phyloP scores from a whole-genome alignment of 2,329 filamentous ascomycete species.

The Leptosphaerulina australis region DNA sequence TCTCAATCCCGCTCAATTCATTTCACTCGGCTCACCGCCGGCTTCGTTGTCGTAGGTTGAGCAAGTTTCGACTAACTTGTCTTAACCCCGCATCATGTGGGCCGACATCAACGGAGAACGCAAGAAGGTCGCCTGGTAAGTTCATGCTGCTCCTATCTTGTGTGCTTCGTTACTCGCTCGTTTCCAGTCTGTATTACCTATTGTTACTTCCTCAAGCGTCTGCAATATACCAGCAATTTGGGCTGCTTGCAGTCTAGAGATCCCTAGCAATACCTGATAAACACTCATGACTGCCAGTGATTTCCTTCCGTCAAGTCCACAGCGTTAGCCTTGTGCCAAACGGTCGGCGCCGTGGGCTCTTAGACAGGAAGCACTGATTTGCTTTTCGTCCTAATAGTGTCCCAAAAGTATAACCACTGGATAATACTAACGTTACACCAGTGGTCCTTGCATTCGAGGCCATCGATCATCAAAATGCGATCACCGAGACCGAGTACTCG shows the following conservation, averaged over 20 bases:
- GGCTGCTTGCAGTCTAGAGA: neutral
- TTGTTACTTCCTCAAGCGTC: neutral
- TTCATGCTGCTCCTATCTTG: conserved; percentile 4
- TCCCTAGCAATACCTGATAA: neutral
- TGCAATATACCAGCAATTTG: neutral
- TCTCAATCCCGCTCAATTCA: conserved; percentile 25
- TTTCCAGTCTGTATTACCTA: neutral
- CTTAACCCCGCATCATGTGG: conserved; percentile 59
- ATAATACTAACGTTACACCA: conserved; percentile 44
- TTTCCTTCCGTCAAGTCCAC: neutral
- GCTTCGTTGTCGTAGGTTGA: conserved; percentile 31
- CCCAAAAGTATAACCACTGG: neutral
- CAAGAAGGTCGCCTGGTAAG: conserved; percentile 78
- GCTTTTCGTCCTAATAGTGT: neutral
- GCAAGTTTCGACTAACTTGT: conserved; percentile 37
- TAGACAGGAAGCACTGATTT: neutral
- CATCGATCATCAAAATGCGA: conserved; percentile 78
- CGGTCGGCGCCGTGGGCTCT: neutral
- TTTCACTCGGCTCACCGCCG: conserved; percentile 26
- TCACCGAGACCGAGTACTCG: conserved; percentile 71
- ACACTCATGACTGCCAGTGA: neutral
- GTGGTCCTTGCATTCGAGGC: conserved; percentile 75
- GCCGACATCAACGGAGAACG: conserved; percentile 68
- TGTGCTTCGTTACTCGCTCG: neutral
- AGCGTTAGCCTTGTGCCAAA: neutral